Conservation (phyloP, 176 grass and related monocot species). For the Aechmea fasciata region DNA sequence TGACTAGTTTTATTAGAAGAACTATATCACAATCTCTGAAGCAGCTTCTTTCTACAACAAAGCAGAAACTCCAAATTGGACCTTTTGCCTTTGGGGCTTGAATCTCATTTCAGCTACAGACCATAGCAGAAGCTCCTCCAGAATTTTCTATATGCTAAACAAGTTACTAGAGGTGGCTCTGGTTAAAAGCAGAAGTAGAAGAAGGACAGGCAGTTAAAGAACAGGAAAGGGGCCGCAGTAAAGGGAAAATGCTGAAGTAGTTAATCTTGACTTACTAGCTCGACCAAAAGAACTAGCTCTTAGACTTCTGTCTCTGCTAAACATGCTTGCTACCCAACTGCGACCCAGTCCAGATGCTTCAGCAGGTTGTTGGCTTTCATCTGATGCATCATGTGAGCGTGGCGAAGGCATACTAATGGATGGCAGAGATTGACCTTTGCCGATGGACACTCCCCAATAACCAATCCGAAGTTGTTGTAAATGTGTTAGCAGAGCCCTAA, state of each 20-base stretch:
- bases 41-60: too few species aligned
- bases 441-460: conserved; percentile 75
- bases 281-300: conserved; percentile 74
- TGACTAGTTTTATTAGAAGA: neutral
- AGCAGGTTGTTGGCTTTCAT: conserved; percentile 83
- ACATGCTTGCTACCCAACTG: conserved; percentile 99
- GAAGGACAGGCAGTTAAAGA: neutral
- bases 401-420: conserved; percentile 73
- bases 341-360: conserved; percentile 88
- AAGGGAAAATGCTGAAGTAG: neutral
- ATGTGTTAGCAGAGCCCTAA: conserved; percentile 91
- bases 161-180: too few species aligned
- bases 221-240: neutral
- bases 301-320: conserved; percentile 91
- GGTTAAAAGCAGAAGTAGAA: too few species aligned
- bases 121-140: too few species aligned
- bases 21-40: too few species aligned
- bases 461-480: conserved; percentile 86
- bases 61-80: too few species aligned
- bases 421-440: conserved; percentile 42
- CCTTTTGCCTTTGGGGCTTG: too few species aligned
- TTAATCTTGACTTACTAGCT: conserved; percentile 43
- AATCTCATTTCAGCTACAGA: too few species aligned
- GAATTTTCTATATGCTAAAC: neutral
- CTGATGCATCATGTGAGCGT: conserved; percentile 57